phyloP scores from a whole-genome alignment of 495 filamentous ascomycete genomes.

The Lasiosphaeria miniovina region DNA sequence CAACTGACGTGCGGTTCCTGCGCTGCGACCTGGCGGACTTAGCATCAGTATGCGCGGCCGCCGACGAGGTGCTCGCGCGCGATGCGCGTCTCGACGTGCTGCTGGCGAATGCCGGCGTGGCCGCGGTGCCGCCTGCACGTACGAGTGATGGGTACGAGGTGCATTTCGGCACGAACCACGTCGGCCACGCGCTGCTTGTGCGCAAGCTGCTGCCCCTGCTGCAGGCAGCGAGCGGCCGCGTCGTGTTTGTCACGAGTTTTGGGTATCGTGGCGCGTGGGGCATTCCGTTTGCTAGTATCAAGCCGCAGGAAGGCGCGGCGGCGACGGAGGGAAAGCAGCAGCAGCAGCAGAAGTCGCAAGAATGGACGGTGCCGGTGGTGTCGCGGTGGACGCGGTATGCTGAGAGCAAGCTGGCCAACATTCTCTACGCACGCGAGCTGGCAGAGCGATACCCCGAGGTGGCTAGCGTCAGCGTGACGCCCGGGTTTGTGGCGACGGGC shows the following conservation, averaged over 20 bases:
- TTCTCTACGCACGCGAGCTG: constrained; percentile 55
- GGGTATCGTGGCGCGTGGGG: constrained; percentile 34
- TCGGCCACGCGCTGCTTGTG: constrained; percentile 64
- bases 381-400: constrained; percentile 35
- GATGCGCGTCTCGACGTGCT: constrained; percentile 15
- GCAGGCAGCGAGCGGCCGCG: constrained; percentile 35
- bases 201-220: constrained; percentile 59
- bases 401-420: constrained; percentile 45
- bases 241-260: constrained; percentile 37
- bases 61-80: constrained; percentile 6
- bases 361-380: background rate
- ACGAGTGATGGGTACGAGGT: constrained; percentile 66
- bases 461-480: constrained; percentile 57
- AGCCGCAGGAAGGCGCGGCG: constrained; percentile 22
- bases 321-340: constrained; percentile 21
- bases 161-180: constrained; percentile 66
- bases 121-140: constrained; percentile 47
- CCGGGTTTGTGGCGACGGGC: constrained; percentile 53
- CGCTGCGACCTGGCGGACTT: constrained; percentile 21
- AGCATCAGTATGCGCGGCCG: constrained; percentile 16
- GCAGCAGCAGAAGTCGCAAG: background rate
- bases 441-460: constrained; percentile 56
- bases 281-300: constrained; percentile 36
- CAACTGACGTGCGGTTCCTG: constrained; percentile 14
- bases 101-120: constrained; percentile 37